phyloP scores from a whole-genome alignment of 108 stramenopile genomes.

The Nitzschia sp. region DNA sequence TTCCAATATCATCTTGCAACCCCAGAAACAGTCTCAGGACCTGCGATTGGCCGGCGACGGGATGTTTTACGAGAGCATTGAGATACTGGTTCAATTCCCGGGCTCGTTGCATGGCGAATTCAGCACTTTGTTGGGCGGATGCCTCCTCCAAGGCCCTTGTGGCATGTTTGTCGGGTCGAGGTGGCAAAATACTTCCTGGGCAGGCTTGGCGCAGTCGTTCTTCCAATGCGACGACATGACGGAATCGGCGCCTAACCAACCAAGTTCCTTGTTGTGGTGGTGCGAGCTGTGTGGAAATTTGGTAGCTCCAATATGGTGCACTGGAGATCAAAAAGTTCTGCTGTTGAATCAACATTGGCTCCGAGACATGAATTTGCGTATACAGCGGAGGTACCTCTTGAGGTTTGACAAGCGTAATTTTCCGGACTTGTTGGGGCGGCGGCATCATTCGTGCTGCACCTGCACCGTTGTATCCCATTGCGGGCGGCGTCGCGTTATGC shows the following conservation, averaged over 20 bases:
- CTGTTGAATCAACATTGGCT: constrained; percentile 72
- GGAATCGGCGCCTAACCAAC: constrained; percentile 82
- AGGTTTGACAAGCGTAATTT: constrained; percentile 32
- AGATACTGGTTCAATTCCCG: constrained; percentile 69
- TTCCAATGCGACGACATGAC: constrained; percentile 86
- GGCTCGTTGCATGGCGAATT: constrained; percentile 75
- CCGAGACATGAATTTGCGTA: constrained; percentile 48
- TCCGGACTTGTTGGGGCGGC: constrained; percentile 12
- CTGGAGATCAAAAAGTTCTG: constrained; percentile 48
- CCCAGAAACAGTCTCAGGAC: constrained; percentile 70
- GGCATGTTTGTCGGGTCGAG: constrained; percentile 85
- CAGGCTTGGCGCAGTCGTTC: constrained; percentile 66
- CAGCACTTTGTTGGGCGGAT: constrained; percentile 71
- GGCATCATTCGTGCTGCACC: neutral
- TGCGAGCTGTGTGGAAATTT: constrained; percentile 54
- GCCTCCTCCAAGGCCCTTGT: constrained; percentile 86
- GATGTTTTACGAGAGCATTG: constrained; percentile 64
- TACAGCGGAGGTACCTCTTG: constrained; percentile 56
- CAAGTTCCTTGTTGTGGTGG: constrained; percentile 41
- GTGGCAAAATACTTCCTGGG: constrained; percentile 80
- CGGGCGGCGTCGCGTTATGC: constrained; percentile 27
- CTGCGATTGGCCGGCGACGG: constrained; percentile 52
- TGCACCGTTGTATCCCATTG: neutral
- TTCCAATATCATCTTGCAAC: constrained; percentile 87
- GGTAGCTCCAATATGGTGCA: constrained; percentile 82